Conservation (phyloP, 257 asterid genomes). For the Verbena officinalis region DNA sequence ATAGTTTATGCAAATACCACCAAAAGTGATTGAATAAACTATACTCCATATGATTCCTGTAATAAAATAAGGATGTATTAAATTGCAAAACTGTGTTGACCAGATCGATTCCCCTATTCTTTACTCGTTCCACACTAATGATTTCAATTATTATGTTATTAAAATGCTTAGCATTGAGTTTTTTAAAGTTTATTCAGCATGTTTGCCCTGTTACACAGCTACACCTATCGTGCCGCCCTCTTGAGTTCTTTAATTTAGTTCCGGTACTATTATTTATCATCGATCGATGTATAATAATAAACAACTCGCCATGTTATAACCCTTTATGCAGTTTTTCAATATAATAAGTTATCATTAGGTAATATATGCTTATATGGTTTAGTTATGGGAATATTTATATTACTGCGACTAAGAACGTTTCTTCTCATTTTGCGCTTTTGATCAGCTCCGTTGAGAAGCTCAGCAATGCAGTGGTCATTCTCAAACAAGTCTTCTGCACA, state of each 20-base stretch:
- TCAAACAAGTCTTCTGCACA: slow-evolving; percentile 41
- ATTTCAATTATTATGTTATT: slow-evolving; percentile 23
- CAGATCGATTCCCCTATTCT: slow-evolving; percentile 33
- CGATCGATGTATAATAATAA: slow-evolving; percentile 13
- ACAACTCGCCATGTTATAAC: not conserved
- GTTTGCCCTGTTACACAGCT: slow-evolving; percentile 30
- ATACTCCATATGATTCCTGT: slow-evolving; percentile 16
- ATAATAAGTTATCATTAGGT: slow-evolving; percentile 25
- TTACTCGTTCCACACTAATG: slow-evolving; percentile 24
- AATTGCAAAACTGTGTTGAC: slow-evolving; percentile 40
- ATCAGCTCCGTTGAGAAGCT: slow-evolving; percentile 55
- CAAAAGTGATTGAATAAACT: slow-evolving; percentile 13
- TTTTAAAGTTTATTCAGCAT: slow-evolving; percentile 10
- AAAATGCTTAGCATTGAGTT: slow-evolving; percentile 21
- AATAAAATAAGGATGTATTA: slow-evolving; percentile 26
- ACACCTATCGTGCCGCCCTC: slow-evolving; percentile 17
- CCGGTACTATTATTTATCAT: not conserved
- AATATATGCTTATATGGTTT: not conserved
- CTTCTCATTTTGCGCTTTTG: not conserved
- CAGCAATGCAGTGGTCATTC: slow-evolving; percentile 67
- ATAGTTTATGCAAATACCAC: slow-evolving; percentile 6
- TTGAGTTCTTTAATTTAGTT: slow-evolving; percentile 19
- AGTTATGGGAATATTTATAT: not conserved
- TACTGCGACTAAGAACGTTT: slow-evolving; percentile 10
- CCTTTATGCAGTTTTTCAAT: slow-evolving; percentile 13